Evolutionary conservation across 2,329 filamentous ascomycete species (phyloP).

Genomic region (Penicillium brasilianum): DNA sequence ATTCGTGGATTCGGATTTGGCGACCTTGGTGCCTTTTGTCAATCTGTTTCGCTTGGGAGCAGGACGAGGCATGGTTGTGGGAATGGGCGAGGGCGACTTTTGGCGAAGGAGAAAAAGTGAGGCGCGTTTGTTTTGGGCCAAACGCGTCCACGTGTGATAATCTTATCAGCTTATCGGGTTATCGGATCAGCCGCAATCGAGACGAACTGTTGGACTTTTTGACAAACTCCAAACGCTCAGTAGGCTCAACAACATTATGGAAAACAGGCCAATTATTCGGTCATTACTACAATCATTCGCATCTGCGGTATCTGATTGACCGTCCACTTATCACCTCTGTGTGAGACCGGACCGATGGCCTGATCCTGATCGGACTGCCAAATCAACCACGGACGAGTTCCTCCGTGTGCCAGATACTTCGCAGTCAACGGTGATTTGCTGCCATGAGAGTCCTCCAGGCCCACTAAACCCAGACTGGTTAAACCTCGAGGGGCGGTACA

Average conservation of each 20-base stretch:
- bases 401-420: slow-evolving; percentile 3
- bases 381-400: slow-evolving; percentile 14
- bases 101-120: slow-evolving; percentile 8
- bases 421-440: slow-evolving; percentile 7
- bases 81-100: background rate
- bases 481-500: background rate
- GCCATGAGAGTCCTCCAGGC: background rate
- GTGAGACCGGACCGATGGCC: slow-evolving; percentile 1
- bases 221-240: background rate
- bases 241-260: background rate
- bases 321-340: background rate
- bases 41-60: slow-evolving; percentile 30
- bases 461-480: slow-evolving; percentile 8
- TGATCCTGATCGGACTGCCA: slow-evolving; percentile 10
- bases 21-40: slow-evolving; percentile 16
- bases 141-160: slow-evolving; percentile 27
- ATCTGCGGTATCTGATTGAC: background rate
- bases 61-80: slow-evolving; percentile 29
- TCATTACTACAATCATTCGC: background rate
- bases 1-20: slow-evolving; percentile 3
- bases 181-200: background rate
- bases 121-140: slow-evolving; percentile 15
- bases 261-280: background rate
- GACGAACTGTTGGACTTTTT: background rate
- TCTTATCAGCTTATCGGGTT: slow-evolving; percentile 2